These are phyloP conservation scores for Trichoderma asperelloides DNA, from an alignment of 495 filamentous ascomycete genomes.

Conservation along the genomic window DNA sequence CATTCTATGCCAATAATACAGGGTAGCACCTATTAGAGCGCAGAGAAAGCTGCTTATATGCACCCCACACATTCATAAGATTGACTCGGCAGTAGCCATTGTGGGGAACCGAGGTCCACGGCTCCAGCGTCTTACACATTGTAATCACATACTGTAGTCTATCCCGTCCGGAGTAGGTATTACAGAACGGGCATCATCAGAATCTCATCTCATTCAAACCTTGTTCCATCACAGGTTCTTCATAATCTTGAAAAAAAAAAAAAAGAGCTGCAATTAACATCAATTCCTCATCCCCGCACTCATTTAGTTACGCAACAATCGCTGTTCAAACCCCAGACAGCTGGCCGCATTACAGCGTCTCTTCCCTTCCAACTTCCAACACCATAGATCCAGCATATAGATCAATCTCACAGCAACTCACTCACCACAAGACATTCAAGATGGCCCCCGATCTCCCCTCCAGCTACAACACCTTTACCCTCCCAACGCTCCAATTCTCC, in stretches of 20 bases:
- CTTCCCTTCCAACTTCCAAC: neutral
- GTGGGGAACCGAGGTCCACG: conserved; percentile 2
- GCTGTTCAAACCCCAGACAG: neutral
- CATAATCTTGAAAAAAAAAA: no score
- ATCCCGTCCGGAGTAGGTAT: no score
- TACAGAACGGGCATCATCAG: no score
- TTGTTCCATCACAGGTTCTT: no score
- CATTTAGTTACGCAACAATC: neutral
- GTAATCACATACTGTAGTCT: neutral
- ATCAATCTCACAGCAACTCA: neutral
- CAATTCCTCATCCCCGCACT: neutral
- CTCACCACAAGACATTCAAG: neutral
- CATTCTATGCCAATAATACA: neutral
- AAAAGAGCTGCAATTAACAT: no score
- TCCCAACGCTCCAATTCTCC: conserved; percentile 45
- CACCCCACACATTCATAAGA: neutral
- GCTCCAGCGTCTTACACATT: neutral
- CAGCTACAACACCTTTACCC: conserved; percentile 19
- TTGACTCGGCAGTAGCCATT: neutral
- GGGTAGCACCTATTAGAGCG: neutral
- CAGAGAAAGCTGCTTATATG: no score
- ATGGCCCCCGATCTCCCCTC: conserved; percentile 10
- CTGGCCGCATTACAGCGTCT: neutral
- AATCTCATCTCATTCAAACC: no score
- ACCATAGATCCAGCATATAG: neutral